Base-by-base conservation (phyloP, 371 early-diverging fungal species). In the Mortierella sp. region DNA sequence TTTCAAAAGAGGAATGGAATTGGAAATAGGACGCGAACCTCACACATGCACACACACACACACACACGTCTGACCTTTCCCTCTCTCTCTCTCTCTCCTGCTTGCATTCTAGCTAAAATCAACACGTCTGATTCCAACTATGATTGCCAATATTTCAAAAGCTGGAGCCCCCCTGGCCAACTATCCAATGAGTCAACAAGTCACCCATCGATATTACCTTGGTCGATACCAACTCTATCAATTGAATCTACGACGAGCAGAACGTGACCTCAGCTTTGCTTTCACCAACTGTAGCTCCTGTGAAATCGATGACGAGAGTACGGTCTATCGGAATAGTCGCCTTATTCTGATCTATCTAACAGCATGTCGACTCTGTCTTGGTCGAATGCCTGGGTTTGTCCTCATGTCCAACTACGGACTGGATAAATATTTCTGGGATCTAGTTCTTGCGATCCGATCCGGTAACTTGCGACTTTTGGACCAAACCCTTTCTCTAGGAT, bases 131-230 rank as follows among this genome's bases (percentile, higher is more conserved):
- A 86, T 88, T 53, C 84, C 84, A 44, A 89, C 89, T 0, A 79
- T 86, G 57, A 84, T 89, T 0, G 72, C 81, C 47, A 87, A 88
- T n/a, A 82, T 89, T 16, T 67, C 75, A 2, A 84, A 75, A 6
- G 85, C 85, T 4, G 83, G 80, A 5, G 81, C 85, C 1, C 64
- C 83, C 2, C 37, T 89, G 0, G 57, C 66, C 0, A 52, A 81
- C 1, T 89, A 75, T 57, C 87, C 87, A 0, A 85, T 86, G 64
- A 75, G 83, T 15, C 83, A 89, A 46, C 89, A 87, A 70, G 87
- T 89, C 6, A 85, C 87, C 0, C 84, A 88, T 53, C 83, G 82
- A 7, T 89, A 86, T 57, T 89, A 89, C 62, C 67, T 86, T 9
- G 89, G 89, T 2, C 81, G 89, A 21, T 88, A 86, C 62, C 57